phyloP scores from a whole-genome alignment of 176 grass and related monocot genomes.

The Elymus sibiricus region DNA sequence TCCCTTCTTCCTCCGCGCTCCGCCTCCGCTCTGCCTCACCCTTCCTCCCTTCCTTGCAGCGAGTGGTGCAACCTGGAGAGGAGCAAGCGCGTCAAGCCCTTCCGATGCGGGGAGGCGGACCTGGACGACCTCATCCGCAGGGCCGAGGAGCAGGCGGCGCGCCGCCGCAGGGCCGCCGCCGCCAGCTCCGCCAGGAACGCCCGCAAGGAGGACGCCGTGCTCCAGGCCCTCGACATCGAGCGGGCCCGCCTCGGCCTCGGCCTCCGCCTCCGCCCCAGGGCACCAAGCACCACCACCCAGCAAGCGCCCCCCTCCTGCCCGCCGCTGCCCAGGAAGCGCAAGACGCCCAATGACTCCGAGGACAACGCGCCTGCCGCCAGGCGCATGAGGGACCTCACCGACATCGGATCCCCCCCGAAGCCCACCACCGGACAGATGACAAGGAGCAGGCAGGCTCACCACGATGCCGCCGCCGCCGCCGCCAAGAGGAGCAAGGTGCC shows the following conservation, averaged over 20 bases:
- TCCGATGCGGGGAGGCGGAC: conserved; percentile 63
- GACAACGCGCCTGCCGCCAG: conserved; percentile 34
- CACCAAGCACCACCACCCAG: not conserved
- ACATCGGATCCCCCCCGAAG: conserved; percentile 28
- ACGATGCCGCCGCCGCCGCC: conserved; percentile 4
- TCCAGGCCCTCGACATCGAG: conserved; percentile 54
- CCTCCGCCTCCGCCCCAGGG: not conserved
- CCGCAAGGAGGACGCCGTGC: conserved; percentile 55
- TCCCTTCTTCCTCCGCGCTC: not conserved
- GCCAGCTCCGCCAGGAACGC: conserved; percentile 30
- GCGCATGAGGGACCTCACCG: conserved; percentile 73
- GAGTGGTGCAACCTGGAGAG: conserved; percentile 64
- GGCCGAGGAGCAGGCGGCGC: conserved; percentile 11
- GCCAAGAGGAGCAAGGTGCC: conserved; percentile 39
- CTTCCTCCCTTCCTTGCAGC: not conserved
- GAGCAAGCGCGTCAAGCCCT: conserved; percentile 68
- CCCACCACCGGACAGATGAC: conserved; percentile 18
- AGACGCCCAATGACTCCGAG: conserved; percentile 70
- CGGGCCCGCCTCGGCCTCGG: not conserved
- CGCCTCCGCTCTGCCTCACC: not conserved
- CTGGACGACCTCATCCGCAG: conserved; percentile 43
- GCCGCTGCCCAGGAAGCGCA: conserved; percentile 32
- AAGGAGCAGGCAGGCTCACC: conserved; percentile 28
- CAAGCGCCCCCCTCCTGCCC: not conserved
- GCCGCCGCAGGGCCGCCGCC: not conserved